A percentile compares a stretch with the other conserved stretches of the same genome.
Conservation (phyloP, 2,329 filamentous ascomycete genomes). For the Trichophyton benhamiae region DNA sequence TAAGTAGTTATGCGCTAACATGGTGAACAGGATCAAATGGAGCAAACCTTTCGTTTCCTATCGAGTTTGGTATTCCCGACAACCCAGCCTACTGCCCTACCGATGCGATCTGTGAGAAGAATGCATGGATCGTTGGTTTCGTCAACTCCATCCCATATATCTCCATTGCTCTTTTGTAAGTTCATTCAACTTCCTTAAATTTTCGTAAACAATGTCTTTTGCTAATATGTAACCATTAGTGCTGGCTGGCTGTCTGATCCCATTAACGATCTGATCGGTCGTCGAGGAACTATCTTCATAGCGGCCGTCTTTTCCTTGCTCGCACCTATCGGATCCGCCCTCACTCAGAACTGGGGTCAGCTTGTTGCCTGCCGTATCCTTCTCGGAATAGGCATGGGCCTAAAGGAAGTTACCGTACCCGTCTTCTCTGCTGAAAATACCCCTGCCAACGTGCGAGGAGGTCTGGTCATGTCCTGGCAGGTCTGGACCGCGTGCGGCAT, state of each 20-base stretch:
- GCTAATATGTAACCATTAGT: conserved; percentile 42
- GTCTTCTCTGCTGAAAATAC: conserved; percentile 46
- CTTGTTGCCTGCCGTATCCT: conserved; percentile 45
- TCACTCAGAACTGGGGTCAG: conserved; percentile 48
- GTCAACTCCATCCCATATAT: conserved; percentile 46
- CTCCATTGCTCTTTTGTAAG: conserved; percentile 38
- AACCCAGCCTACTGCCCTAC: conserved; percentile 23
- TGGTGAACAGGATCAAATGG: conserved; percentile 34
- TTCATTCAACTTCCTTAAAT: conserved; percentile 33
- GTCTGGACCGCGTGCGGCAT: conserved; percentile 46
- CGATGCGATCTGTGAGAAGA: conserved; percentile 23
- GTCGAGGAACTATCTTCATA: conserved; percentile 53
- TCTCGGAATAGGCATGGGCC: conserved; percentile 50
- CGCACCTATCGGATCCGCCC: conserved; percentile 53
- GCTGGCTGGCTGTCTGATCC: conserved; percentile 58
- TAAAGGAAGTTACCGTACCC: conserved; percentile 46
- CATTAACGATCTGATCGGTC: conserved; percentile 46
- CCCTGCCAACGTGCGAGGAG: conserved; percentile 43
- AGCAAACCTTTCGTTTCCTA: conserved; percentile 41
- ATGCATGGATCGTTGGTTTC: conserved; percentile 48
- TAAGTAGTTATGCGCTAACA: not conserved
- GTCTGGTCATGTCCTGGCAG: conserved; percentile 45
- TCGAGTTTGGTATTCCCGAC: conserved; percentile 35
- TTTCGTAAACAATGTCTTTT: conserved; percentile 35
- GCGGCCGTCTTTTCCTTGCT: conserved; percentile 53